These are phyloP conservation scores for Phaeosphaeria sp. DNA, from an alignment of 2,329 filamentous ascomycete species.

Conservation along the genomic window DNA sequence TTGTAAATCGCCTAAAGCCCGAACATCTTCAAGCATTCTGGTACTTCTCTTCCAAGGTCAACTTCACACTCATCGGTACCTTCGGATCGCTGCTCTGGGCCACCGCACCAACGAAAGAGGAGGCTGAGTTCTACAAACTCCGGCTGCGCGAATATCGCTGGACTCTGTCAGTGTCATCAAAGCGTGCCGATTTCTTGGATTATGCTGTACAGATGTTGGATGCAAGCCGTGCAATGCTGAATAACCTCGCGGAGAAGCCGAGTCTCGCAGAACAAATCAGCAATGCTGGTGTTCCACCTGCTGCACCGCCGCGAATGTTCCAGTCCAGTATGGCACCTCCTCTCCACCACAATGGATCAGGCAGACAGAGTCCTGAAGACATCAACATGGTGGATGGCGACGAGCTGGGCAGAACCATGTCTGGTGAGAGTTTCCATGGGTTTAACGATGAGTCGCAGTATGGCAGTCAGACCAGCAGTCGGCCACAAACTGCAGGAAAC, in stretches of 20 bases:
- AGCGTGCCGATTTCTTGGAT: slow-evolving; percentile 64
- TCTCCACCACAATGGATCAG: slow-evolving; percentile 15
- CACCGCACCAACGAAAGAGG: slow-evolving; percentile 84
- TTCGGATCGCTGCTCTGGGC: slow-evolving; percentile 92
- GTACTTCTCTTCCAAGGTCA: slow-evolving; percentile 87
- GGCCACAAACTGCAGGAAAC: slow-evolving; percentile 26
- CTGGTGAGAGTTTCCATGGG: slow-evolving; percentile 41
- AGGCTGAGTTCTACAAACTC: slow-evolving; percentile 90
- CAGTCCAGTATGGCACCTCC: slow-evolving; percentile 30
- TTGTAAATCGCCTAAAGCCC: slow-evolving; percentile 89
- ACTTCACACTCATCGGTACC: slow-evolving; percentile 93
- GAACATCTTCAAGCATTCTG: slow-evolving; percentile 90
- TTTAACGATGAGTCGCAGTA: slow-evolving; percentile 38
- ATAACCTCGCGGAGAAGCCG: slow-evolving; percentile 54
- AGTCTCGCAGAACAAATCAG: slow-evolving; percentile 47
- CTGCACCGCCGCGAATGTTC: slow-evolving; percentile 28
- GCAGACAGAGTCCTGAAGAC: slow-evolving; percentile 25
- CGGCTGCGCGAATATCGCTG: slow-evolving; percentile 89
- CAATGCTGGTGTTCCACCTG: slow-evolving; percentile 46
- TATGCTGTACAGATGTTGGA: slow-evolving; percentile 56
- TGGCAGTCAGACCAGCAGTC: slow-evolving; percentile 27
- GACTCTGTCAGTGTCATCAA: slow-evolving; percentile 87
- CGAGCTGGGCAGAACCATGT: slow-evolving; percentile 26
- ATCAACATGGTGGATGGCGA: slow-evolving; percentile 37
- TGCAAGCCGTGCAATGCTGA: slow-evolving; percentile 53